Evolutionary conservation across 2,329 filamentous ascomycete species (phyloP).

Genomic region (Fusarium pseudograminearum): DNA sequence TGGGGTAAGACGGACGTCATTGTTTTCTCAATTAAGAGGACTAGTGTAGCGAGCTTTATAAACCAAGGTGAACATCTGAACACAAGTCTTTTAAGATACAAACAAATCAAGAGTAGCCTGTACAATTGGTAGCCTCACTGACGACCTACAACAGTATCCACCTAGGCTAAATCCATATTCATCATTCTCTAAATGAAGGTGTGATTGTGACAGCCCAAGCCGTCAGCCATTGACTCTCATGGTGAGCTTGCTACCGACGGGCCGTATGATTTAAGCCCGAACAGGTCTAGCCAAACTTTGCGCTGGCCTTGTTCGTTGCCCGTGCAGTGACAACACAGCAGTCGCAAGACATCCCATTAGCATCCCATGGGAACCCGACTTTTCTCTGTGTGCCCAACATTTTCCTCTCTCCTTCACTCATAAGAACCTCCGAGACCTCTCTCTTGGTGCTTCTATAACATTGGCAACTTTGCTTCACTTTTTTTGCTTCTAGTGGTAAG

Average conservation of each 20-base stretch:
- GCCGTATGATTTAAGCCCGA: slow-evolving; percentile 18
- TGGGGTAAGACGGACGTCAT: slow-evolving; percentile 6
- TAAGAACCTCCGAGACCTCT: slow-evolving; percentile 9
- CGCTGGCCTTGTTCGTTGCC: slow-evolving; percentile 20
- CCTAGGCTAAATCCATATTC: not conserved
- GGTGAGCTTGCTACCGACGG: slow-evolving; percentile 35
- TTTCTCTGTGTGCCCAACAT: slow-evolving; percentile 30
- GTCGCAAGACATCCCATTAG: slow-evolving; percentile 24
- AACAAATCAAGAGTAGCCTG: not conserved
- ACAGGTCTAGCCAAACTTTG: slow-evolving; percentile 17
- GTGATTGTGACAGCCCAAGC: slow-evolving; percentile 9
- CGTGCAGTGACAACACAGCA: slow-evolving; percentile 40
- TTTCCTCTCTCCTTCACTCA: not conserved
- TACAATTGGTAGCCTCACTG: not conserved
- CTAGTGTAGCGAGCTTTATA: not conserved
- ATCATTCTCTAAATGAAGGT: not conserved
- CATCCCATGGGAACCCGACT: slow-evolving; percentile 24
- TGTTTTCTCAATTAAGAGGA: not conserved
- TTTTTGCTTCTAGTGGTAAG: slow-evolving; percentile 28
- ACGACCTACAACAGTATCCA: not conserved
- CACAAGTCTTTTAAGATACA: not conserved
- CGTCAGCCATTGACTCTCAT: slow-evolving; percentile 1
- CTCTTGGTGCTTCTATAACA: not conserved
- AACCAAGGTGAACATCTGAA: not conserved
- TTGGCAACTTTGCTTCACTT: not conserved